These are phyloP conservation scores for Ascosphaera apis DNA, from an alignment of 2,329 filamentous ascomycete species.

Conservation along the genomic window DNA sequence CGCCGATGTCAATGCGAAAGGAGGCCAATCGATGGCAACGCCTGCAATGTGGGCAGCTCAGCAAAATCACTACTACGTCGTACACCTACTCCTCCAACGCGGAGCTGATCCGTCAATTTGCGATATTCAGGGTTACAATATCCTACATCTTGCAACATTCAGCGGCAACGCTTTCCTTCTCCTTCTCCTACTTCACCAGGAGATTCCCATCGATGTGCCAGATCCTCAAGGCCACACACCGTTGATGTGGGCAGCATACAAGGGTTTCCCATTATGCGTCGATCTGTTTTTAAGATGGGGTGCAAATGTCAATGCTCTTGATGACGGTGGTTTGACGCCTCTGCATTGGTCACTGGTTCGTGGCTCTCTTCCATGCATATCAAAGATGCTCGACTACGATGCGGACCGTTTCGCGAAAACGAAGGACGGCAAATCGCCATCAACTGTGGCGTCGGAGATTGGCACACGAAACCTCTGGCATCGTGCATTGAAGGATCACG, in stretches of 20 bases:
- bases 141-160: slow-evolving; percentile 87
- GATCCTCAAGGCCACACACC: slow-evolving; percentile 82
- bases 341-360: slow-evolving; percentile 94
- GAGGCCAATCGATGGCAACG: slow-evolving; percentile 84
- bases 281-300: slow-evolving; percentile 89
- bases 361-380: slow-evolving; percentile 67
- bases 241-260: slow-evolving; percentile 98
- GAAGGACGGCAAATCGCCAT: slow-evolving; percentile 71
- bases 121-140: slow-evolving; percentile 93
- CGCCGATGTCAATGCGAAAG: slow-evolving; percentile 83
- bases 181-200: slow-evolving; percentile 74
- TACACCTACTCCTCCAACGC: slow-evolving; percentile 73
- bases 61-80: slow-evolving; percentile 86
- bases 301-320: slow-evolving; percentile 69
- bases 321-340: slow-evolving; percentile 84
- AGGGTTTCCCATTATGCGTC: slow-evolving; percentile 78
- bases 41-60: slow-evolving; percentile 94
- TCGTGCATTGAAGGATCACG: slow-evolving; percentile 58
- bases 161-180: slow-evolving; percentile 87
- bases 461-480: slow-evolving; percentile 67
- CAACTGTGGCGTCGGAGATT: slow-evolving; percentile 68
- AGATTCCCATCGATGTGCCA: slow-evolving; percentile 76
- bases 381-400: slow-evolving; percentile 89
- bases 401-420: slow-evolving; percentile 83
- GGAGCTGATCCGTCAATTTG: slow-evolving; percentile 82